phyloP scores from a whole-genome alignment of 2,329 filamentous ascomycete species.

The Hymenoscyphus salicellus region DNA sequence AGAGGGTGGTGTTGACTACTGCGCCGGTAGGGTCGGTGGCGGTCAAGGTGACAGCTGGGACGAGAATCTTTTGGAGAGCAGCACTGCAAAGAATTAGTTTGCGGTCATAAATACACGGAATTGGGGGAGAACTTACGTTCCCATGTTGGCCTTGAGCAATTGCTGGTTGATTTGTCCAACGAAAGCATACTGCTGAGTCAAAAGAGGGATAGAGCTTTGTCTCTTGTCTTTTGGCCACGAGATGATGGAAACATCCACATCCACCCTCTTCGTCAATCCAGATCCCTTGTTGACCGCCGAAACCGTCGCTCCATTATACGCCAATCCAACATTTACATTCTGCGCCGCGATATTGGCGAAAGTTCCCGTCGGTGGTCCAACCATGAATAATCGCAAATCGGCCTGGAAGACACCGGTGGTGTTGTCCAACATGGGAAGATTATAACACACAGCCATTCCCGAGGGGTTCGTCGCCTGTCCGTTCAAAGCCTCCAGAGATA shows the following conservation, averaged over 20 bases:
- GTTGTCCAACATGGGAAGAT: conserved; percentile 68
- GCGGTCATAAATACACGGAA: conserved; percentile 32
- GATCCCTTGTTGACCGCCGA: conserved; percentile 40
- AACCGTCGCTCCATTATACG: conserved; percentile 54
- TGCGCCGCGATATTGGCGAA: conserved; percentile 52
- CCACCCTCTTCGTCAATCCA: conserved; percentile 19
- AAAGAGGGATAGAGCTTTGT: conserved; percentile 34
- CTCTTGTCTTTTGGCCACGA: conserved; percentile 28
- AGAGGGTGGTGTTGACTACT: conserved; percentile 60
- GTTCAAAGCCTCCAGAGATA: conserved; percentile 53
- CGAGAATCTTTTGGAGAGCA: conserved; percentile 57
- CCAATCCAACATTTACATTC: conserved; percentile 54
- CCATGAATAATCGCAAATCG: conserved; percentile 70
- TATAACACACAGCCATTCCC: conserved; percentile 79
- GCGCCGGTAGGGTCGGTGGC: conserved; percentile 52
- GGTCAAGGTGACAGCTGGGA: conserved; percentile 65
- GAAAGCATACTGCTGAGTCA: conserved; percentile 65
- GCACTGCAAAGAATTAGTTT: conserved; percentile 38
- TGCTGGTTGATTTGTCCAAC: conserved; percentile 64
- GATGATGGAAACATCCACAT: conserved; percentile 27
- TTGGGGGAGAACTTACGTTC: conserved; percentile 50
- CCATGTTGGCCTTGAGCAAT: conserved; percentile 53
- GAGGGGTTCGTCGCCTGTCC: conserved; percentile 65
- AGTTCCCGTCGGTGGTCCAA: conserved; percentile 54
- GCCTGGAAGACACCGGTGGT: conserved; percentile 69